Conservation (phyloP, 352 stramenopile species). For the Phytophthora rubi region DNA sequence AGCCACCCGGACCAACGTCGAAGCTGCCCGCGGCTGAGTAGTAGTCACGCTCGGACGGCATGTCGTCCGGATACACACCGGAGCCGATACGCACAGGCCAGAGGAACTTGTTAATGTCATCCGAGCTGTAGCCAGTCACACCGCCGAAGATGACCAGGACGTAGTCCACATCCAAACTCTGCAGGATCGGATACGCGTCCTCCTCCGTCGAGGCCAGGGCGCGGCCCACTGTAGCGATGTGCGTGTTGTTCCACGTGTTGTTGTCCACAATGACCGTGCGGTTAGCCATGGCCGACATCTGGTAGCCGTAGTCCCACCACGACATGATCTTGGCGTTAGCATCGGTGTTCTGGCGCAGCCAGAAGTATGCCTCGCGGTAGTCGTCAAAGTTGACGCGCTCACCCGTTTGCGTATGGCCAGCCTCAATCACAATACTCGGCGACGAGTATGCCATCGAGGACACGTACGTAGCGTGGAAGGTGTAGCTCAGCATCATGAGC, state of each 20-base stretch:
- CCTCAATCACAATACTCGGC: slow-evolving; percentile 93
- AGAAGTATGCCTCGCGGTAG: slow-evolving; percentile 96
- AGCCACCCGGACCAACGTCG: slow-evolving; percentile 82
- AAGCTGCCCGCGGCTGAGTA: slow-evolving; percentile 85
- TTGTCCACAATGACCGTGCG: slow-evolving; percentile 93
- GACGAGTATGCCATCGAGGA: slow-evolving; percentile 92
- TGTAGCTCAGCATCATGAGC: slow-evolving; percentile 87
- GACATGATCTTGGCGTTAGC: slow-evolving; percentile 89
- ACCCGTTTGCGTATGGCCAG: slow-evolving; percentile 69
- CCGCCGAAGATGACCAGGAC: slow-evolving; percentile 93
- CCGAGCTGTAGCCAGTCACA: slow-evolving; percentile 84
- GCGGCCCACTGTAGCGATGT: slow-evolving; percentile 95
- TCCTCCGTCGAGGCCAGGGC: slow-evolving; percentile 86
- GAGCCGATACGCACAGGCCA: slow-evolving; percentile 93
- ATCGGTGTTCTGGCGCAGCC: slow-evolving; percentile 90
- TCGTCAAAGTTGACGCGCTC: slow-evolving; percentile 95
- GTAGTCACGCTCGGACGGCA: slow-evolving; percentile 89
- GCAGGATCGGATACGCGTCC: slow-evolving; percentile 89
- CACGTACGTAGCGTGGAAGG: slow-evolving; percentile 89
- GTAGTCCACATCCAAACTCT: slow-evolving; percentile 93
- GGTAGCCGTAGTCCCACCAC: slow-evolving; percentile 94
- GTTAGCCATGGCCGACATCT: slow-evolving; percentile 93
- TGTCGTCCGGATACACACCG: slow-evolving; percentile 84
- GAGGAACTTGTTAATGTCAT: slow-evolving; percentile 95
- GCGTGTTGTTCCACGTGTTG: slow-evolving; percentile 97